Conservation (phyloP, 192 early-diverging fungal species). For the Backusella mclennaniae region DNA sequence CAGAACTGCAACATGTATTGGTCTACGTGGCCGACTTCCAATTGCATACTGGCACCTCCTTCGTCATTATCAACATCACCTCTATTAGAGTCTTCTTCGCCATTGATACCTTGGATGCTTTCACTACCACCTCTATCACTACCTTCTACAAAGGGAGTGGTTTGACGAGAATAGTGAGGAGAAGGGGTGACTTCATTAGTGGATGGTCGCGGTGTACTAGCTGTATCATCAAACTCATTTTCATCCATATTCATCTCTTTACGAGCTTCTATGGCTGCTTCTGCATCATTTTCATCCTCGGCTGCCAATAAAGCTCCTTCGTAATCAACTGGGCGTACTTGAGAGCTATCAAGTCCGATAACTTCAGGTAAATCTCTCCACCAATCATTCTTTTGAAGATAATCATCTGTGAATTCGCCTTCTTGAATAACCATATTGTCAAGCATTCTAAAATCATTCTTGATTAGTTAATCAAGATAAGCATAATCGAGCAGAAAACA, state of each 20-base stretch:
- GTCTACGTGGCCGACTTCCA: conserved; percentile 67
- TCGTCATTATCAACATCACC: background rate
- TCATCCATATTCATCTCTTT: conserved; percentile 40
- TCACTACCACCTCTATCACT: background rate
- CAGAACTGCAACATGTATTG: conserved; percentile 70
- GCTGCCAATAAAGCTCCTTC: conserved; percentile 61
- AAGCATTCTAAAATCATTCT: conserved; percentile 46
- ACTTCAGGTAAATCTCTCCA: conserved; percentile 57
- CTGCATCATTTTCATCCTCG: conserved; percentile 61
- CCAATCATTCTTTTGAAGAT: conserved; percentile 63
- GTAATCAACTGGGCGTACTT: conserved; percentile 35
- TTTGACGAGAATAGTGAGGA: background rate
- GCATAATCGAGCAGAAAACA: background rate
- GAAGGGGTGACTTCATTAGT: background rate
- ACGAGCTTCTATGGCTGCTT: conserved; percentile 37
- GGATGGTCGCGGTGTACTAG: conserved; percentile 10
- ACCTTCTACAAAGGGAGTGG: background rate
- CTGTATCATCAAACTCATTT: conserved; percentile 55
- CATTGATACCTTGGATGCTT: background rate
- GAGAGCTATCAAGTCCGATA: conserved; percentile 33
- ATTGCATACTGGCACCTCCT: conserved; percentile 3
- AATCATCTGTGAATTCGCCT: conserved; percentile 72
- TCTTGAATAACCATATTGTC: conserved; percentile 81
- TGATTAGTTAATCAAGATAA: background rate
- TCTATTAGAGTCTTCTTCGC: background rate